Base-by-base conservation (phyloP, 2,329 filamentous ascomycete genomes). In the Tolypocladium sp. region DNA sequence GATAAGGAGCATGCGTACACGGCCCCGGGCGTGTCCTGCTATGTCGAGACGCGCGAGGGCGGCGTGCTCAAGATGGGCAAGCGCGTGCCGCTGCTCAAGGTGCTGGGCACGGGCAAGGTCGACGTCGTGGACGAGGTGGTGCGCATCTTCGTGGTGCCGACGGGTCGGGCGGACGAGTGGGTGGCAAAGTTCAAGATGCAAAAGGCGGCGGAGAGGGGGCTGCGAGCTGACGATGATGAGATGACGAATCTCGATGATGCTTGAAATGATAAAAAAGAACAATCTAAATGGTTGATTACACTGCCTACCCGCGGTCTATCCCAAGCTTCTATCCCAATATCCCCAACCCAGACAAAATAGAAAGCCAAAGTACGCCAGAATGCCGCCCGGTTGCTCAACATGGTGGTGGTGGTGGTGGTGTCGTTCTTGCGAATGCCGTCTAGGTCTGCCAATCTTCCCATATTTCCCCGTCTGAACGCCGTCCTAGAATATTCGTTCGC, bases 61-160 rank as follows among this genome's bases (percentile, higher is more conserved):
- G 92, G 92, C 0, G 73, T 99, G 67, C 84, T 96, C 67, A 97
- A 96, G 77, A 87, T 92, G 27, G 93, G 94, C 55, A 92, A 90
- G 82, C 94, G 93, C 70, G 81, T 94, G 63, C 79, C 84, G 25
- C 72, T 97, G 65, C 73, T 91, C 56, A 90, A 91, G 76, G 82
- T 93, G 37, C 74, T 97, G 63, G 79, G 79, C 10, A 84, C 84
- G 10, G 91, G 90, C 8, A 92, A 89, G 68, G 85, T 95, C 8
- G 92, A 96, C 75, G 81, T 99, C 12, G 86, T 96, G 54, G 93
- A 99, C 74, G 89, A 91, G 37, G 75, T 97, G 63, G 83, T 97
- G 30, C 86, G 80, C 69, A 85, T 99, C 37, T 92, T 90, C 69
- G 85, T 97, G 1, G 80, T 99, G 63, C 93, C 93, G 0, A 87